Evolutionary conservation across 371 early-diverging fungal species (phyloP), one percentile per base, ranked within the genome.

Genomic region (Mucor plumbeus): DNA sequence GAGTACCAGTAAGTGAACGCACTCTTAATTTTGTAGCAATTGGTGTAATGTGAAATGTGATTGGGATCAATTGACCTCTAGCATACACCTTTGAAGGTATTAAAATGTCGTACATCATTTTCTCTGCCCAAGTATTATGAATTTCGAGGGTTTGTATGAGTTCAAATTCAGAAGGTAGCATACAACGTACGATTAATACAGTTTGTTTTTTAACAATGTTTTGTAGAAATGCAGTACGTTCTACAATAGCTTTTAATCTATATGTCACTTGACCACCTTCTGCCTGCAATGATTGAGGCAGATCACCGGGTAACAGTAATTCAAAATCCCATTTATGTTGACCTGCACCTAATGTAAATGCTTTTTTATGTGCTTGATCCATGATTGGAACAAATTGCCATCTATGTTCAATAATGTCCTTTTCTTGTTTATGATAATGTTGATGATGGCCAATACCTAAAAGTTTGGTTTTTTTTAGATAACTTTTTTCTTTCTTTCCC

Each of bases 271-370:
- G 67, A 11, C 79, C 83, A n/a, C 72, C 74, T 59, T 74, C 77
- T 14, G 77, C 70, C 47, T 80, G 79, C n/a, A 83, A 34, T 0
- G 83, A 77, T 61, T 80, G 77, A 9, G 83, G 83, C 10, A 83
- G 64, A 59, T 83, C 69, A 38, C 83, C 83, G 0, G 83, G 79
- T 31, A 83, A 50, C 34, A 63, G 38, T 31, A 83, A 55, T 55
- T 76, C 77, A 65, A 83, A 83, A 50, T 68, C 59, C 72, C 77
- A 77, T 35, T 65, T 56, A 43, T 83, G 79, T 31, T 71, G 64
- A 1, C 80, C 83, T 53, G 77, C 74, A 9, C 69, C 68, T 8
- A 83, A 43, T 1, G 68, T 72, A 59, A 59, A 58, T 11, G 61
- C 65, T 26, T 70, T 65, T 38, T 70, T 70, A 11, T 68, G 58